These are phyloP conservation scores for Hemileccinum rubropunctum DNA, from an alignment of 768 basidiomycete species.

Conservation along the genomic window DNA sequence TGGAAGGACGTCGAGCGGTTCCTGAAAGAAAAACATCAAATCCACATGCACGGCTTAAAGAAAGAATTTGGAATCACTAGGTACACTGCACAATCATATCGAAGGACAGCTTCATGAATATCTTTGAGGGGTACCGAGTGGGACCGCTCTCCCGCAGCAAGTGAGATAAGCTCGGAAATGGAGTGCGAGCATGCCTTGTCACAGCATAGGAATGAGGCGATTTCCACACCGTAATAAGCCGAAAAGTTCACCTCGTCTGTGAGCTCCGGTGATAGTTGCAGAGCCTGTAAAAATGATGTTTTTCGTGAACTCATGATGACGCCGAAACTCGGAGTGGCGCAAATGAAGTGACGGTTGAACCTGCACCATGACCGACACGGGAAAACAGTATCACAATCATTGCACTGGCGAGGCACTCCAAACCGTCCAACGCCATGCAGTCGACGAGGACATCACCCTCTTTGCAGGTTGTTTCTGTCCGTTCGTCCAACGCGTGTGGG, in stretches of 20 bases:
- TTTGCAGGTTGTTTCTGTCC: slow-evolving; percentile 78
- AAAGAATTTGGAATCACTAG: slow-evolving; percentile 10
- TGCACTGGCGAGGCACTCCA: slow-evolving; percentile 52
- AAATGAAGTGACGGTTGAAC: not conserved
- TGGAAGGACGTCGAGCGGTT: slow-evolving; percentile 39
- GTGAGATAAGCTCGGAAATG: slow-evolving; percentile 20
- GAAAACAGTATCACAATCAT: slow-evolving; percentile 38
- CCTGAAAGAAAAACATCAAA: slow-evolving; percentile 24
- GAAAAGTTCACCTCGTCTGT: slow-evolving; percentile 19
- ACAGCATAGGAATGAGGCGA: not conserved
- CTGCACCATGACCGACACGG: slow-evolving; percentile 36
- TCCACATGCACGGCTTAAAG: not conserved
- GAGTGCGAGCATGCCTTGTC: slow-evolving; percentile 17
- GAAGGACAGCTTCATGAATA: slow-evolving; percentile 15
- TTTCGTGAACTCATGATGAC: not conserved
- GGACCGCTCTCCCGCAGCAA: slow-evolving; percentile 8
- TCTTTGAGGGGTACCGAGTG: slow-evolving; percentile 12
- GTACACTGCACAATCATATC: slow-evolving; percentile 13
- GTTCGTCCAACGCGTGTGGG: slow-evolving; percentile 82
- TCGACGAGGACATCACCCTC: slow-evolving; percentile 55
- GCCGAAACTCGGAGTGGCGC: not conserved
- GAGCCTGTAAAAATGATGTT: slow-evolving; percentile 13
- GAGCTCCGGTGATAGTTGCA: slow-evolving; percentile 21
- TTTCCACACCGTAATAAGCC: not conserved
- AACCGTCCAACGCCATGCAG: slow-evolving; percentile 50